Conservation (phyloP, 164 flowering plant species). For the Malania oleifera region DNA sequence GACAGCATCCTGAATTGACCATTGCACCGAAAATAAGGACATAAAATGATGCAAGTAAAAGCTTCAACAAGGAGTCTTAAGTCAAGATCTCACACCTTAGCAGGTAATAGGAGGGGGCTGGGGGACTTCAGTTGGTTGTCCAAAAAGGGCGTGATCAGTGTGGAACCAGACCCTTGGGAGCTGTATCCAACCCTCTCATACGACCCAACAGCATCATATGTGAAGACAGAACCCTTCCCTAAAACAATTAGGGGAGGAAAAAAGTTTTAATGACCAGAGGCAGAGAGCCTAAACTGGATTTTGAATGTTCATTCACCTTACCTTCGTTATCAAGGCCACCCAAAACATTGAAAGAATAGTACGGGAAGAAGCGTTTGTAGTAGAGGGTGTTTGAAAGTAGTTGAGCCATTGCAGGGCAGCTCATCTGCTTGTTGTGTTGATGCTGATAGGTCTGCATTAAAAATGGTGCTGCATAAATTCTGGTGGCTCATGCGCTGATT, state of each 20-base stretch:
- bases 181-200: slow-evolving; percentile 96
- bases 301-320: slow-evolving; percentile 8
- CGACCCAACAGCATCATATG: slow-evolving; percentile 99
- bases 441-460: slow-evolving; percentile 70
- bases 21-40: neutral
- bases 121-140: slow-evolving; percentile 97
- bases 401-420: slow-evolving; percentile 98
- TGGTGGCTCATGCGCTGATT: neutral
- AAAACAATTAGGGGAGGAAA: slow-evolving; percentile 4
- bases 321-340: slow-evolving; percentile 97
- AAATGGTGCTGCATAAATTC: neutral
- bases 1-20: slow-evolving; percentile 71
- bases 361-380: slow-evolving; percentile 96
- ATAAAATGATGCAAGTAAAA: neutral
- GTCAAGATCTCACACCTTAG: slow-evolving; percentile 36
- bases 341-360: slow-evolving; percentile 88
- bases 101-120: slow-evolving; percentile 89
- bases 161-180: slow-evolving; percentile 92
- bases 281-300: no score
- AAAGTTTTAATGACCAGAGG: no score
- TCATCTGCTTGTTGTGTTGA: slow-evolving; percentile 98
- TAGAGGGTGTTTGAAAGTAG: slow-evolving; percentile 95
- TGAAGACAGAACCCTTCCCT: slow-evolving; percentile 98
- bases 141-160: slow-evolving; percentile 87
- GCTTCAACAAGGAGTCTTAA: neutral